Evolutionary conservation across 2,329 filamentous ascomycete genomes (phyloP).

Genomic region (Leptographium radiaticola): DNA sequence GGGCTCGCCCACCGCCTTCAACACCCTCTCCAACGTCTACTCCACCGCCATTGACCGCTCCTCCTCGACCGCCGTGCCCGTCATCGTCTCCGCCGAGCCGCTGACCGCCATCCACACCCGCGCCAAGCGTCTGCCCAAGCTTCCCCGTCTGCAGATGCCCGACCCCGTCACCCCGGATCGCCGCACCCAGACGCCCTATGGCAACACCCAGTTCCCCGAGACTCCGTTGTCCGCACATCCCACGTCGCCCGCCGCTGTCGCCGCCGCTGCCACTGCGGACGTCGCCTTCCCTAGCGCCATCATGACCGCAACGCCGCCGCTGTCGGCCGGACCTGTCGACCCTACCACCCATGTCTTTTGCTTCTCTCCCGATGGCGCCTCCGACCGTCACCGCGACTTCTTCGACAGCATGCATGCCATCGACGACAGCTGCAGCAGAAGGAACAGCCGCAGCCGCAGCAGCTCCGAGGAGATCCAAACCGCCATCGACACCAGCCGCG

Average conservation of each 20-base stretch:
- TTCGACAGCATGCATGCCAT: neutral
- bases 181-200: slow-evolving; percentile 29
- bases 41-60: slow-evolving; percentile 48
- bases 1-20: slow-evolving; percentile 49
- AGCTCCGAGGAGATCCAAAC: neutral
- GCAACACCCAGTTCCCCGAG: slow-evolving; percentile 32
- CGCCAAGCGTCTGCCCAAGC: slow-evolving; percentile 11
- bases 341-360: slow-evolving; percentile 27
- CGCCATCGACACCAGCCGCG: neutral
- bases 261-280: slow-evolving; percentile 20
- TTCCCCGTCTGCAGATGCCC: slow-evolving; percentile 8
- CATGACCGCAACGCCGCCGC: slow-evolving; percentile 46
- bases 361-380: slow-evolving; percentile 21
- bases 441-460: neutral
- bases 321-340: slow-evolving; percentile 40
- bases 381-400: neutral
- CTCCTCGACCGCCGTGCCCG: slow-evolving; percentile 34
- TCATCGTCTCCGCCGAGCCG: slow-evolving; percentile 19
- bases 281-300: slow-evolving; percentile 35
- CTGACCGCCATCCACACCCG: slow-evolving; percentile 18
- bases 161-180: slow-evolving; percentile 18
- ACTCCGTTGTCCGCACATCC: slow-evolving; percentile 40
- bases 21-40: slow-evolving; percentile 54
- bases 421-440: neutral
- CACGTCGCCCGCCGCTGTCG: slow-evolving; percentile 32